phyloP scores from a whole-genome alignment of 345 rosid species.

The Salix brachista region DNA sequence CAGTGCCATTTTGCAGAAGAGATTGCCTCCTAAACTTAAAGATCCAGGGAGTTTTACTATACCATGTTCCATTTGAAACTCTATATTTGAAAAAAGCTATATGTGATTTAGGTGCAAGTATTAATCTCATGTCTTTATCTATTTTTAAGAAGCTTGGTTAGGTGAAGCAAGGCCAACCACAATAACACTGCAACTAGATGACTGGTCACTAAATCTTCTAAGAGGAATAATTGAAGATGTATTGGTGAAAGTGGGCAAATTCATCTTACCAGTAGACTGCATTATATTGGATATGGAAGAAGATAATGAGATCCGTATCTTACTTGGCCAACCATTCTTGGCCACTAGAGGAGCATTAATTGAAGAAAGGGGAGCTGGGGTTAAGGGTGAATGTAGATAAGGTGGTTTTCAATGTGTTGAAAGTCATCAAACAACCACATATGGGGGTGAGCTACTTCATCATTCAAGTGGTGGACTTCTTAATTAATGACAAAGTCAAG shows the following conservation, averaged over 20 bases:
- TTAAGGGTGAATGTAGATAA: neutral
- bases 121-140: neutral
- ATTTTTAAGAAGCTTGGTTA: neutral
- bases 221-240: neutral
- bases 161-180: neutral
- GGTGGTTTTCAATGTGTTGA: neutral
- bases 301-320: neutral
- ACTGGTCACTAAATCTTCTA: neutral
- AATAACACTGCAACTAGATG: neutral
- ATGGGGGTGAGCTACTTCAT: too few relatives aligned
- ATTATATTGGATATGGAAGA: neutral
- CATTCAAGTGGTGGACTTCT: too few relatives aligned
- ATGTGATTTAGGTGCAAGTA: neutral
- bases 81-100: neutral
- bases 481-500: neutral
- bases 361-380: neutral
- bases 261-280: neutral
- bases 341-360: neutral
- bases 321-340: neutral
- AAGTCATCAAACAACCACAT: neutral
- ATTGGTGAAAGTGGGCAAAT: neutral
- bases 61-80: neutral
- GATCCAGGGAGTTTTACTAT: neutral
- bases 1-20: neutral
- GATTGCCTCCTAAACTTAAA: neutral